These are phyloP conservation scores for Moesziomyces aphidis DNA, from an alignment of 1,284 basidiomycete species.

Conservation along the genomic window DNA sequence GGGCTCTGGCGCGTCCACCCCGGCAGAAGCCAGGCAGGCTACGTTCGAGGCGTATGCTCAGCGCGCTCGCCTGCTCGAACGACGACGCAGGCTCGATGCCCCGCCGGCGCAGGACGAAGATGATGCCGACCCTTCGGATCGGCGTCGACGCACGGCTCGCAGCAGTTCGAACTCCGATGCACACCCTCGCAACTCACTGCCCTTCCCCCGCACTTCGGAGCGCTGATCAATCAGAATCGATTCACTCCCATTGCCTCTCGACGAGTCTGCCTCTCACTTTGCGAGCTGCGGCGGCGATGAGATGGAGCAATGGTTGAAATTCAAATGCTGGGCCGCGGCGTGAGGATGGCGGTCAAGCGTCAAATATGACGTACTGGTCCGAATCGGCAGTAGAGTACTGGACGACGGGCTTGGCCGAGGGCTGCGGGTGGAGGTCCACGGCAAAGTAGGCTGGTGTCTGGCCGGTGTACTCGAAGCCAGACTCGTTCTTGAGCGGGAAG, in stretches of 20 bases:
- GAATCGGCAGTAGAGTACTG: constrained; percentile 4
- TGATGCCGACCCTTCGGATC: not conserved
- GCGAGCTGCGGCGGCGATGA: not conserved
- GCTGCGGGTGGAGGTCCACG: constrained; percentile 14
- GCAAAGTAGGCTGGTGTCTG: constrained; percentile 27
- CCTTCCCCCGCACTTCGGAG: constrained; percentile 28
- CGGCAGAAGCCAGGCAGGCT: constrained; percentile 35
- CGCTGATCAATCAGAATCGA: constrained; percentile 8
- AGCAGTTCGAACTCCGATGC: not conserved
- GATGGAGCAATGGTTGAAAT: not conserved
- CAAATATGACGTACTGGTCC: constrained; percentile 21
- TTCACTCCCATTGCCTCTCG: no score
- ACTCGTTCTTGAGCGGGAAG: constrained; percentile 32
- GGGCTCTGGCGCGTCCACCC: constrained; percentile 34
- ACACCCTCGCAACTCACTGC: constrained; percentile 23
- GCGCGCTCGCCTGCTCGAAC: constrained; percentile 28
- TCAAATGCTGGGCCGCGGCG: not conserved
- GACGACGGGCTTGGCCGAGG: constrained; percentile 4
- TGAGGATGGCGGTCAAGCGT: not conserved
- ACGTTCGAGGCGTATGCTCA: constrained; percentile 47
- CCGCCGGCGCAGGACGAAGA: constrained; percentile 9
- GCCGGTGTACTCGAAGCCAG: constrained; percentile 24
- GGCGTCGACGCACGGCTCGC: not conserved
- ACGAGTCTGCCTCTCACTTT: no score
- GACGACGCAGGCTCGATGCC: constrained; percentile 21